Conservation (phyloP, 176 grass and related monocot genomes). For the Canna indica region DNA sequence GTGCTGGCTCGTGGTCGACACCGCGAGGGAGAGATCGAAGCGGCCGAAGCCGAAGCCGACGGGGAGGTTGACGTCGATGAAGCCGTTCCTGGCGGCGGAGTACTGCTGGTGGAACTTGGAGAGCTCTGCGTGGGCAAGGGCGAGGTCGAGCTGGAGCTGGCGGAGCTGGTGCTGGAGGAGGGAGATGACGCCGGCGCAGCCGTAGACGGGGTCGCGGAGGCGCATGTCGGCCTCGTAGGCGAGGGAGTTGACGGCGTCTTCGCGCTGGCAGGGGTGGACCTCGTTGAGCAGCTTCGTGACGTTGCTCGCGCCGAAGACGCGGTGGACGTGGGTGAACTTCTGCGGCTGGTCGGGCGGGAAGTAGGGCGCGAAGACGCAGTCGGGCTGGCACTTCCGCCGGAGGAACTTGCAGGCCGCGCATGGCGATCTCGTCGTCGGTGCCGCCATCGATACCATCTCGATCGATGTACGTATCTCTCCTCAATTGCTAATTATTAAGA, state of each 20-base stretch:
- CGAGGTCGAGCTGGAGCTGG: conserved; percentile 82
- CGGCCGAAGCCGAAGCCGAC: conserved; percentile 54
- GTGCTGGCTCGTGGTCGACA: too few relatives aligned
- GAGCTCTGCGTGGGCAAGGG: conserved; percentile 60
- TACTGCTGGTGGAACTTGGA: conserved; percentile 55
- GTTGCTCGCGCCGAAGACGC: conserved; percentile 97
- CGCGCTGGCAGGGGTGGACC: conserved; percentile 76
- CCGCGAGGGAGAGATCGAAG: conserved; percentile 13
- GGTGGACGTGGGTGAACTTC: conserved; percentile 97
- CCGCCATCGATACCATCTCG: conserved; percentile 19
- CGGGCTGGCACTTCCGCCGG: conserved; percentile 90
- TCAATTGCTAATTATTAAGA: too few relatives aligned
- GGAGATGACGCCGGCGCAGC: conserved; percentile 94
- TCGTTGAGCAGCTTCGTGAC: conserved; percentile 98
- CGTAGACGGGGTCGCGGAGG: conserved; percentile 89
- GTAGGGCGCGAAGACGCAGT: conserved; percentile 99
- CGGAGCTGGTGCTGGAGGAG: conserved; percentile 90
- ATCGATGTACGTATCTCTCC: too few relatives aligned
- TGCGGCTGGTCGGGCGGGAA: conserved; percentile 97
- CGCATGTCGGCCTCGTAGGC: conserved; percentile 99
- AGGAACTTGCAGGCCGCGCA: conserved; percentile 99
- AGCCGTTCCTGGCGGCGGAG: conserved; percentile 27
- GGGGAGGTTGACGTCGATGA: conserved; percentile 38
- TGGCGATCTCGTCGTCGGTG: conserved; percentile 56
- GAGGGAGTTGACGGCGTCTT: conserved; percentile 95